Percentiles rank a stretch among this genome's conserved stretches.
These are phyloP conservation scores for Nakaseomyces sp. DNA, from an alignment of 1,139 yeast species.

Conservation along the genomic window DNA sequence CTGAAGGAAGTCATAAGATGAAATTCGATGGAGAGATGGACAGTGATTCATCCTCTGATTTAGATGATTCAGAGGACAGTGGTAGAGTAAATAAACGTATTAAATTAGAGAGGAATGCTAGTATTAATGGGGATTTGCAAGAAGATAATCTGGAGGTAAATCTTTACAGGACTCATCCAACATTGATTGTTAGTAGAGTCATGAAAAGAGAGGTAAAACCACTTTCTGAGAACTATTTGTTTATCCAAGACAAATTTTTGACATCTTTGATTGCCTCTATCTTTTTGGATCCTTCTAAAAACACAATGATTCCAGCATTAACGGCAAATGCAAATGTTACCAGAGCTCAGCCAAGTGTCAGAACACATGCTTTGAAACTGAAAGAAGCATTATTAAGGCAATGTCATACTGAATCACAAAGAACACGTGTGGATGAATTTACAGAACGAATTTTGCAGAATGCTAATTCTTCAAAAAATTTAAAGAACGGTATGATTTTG, in stretches of 20 bases:
- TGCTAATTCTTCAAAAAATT: constrained; percentile 16
- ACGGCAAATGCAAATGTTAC: constrained; percentile 19
- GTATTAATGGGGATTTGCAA: neutral
- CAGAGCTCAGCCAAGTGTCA: constrained; percentile 17
- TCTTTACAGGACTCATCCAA: constrained; percentile 22
- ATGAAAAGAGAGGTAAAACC: constrained; percentile 30
- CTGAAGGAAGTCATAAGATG: neutral
- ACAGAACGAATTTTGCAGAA: constrained; percentile 23
- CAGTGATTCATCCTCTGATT: neutral
- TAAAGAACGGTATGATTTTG: constrained; percentile 22
- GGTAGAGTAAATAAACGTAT: neutral
- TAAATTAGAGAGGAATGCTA: neutral
- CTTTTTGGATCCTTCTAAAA: constrained; percentile 24
- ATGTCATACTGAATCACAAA: constrained; percentile 17
- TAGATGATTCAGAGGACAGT: neutral
- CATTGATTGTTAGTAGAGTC: constrained; percentile 23
- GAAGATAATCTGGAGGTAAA: constrained; percentile 11
- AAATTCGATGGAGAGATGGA: neutral
- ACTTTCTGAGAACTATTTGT: constrained; percentile 26
- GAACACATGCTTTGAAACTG: constrained; percentile 17
- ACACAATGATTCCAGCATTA: constrained; percentile 26
- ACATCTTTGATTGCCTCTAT: constrained; percentile 23
- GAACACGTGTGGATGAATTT: constrained; percentile 20
- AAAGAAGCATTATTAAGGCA: constrained; percentile 19
- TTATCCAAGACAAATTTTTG: constrained; percentile 26